Evolutionary conservation across 1,139 yeast species (phyloP).

Genomic region (Taphrina flavorubra): DNA sequence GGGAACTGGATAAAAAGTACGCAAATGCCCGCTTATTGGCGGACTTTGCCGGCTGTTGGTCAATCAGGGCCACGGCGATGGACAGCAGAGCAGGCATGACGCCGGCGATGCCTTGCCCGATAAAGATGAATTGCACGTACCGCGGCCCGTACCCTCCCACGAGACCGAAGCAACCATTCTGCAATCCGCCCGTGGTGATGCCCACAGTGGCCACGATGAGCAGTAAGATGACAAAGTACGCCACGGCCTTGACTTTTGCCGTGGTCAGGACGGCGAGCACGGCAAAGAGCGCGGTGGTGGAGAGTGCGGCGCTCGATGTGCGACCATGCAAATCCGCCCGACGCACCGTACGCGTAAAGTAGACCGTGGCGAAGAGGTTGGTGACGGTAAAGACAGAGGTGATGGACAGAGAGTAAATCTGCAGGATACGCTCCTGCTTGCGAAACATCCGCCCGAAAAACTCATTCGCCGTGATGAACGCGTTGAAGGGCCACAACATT

Average conservation of each 20-base stretch:
- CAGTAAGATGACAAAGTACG: slow-evolving; percentile 57
- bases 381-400: slow-evolving; percentile 85
- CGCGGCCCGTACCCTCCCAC: slow-evolving; percentile 26
- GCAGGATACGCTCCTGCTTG: slow-evolving; percentile 58
- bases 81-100: slow-evolving; percentile 36
- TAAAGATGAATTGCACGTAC: slow-evolving; percentile 29
- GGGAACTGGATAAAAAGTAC: slow-evolving; percentile 27
- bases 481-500: slow-evolving; percentile 96
- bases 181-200: slow-evolving; percentile 68
- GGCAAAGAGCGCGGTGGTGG: slow-evolving; percentile 59
- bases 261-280: slow-evolving; percentile 54
- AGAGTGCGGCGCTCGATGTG: slow-evolving; percentile 63
- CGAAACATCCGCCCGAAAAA: slow-evolving; percentile 73
- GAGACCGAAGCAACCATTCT: slow-evolving; percentile 63
- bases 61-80: slow-evolving; percentile 26
- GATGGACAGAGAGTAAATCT: slow-evolving; percentile 54
- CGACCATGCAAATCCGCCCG: slow-evolving; percentile 68
- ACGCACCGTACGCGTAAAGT: slow-evolving; percentile 70
- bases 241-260: slow-evolving; percentile 57
- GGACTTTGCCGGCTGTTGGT: slow-evolving; percentile 1
- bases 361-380: slow-evolving; percentile 65
- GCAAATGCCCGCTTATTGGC: slow-evolving; percentile 27
- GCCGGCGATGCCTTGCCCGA: slow-evolving; percentile 40
- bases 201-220: slow-evolving; percentile 56
- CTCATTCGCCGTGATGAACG: slow-evolving; percentile 82